Percentiles rank a stretch among this genome's conserved stretches.
Conservation (phyloP, 805 yeast genomes). For the Zygosaccharomyces siamensis region DNA sequence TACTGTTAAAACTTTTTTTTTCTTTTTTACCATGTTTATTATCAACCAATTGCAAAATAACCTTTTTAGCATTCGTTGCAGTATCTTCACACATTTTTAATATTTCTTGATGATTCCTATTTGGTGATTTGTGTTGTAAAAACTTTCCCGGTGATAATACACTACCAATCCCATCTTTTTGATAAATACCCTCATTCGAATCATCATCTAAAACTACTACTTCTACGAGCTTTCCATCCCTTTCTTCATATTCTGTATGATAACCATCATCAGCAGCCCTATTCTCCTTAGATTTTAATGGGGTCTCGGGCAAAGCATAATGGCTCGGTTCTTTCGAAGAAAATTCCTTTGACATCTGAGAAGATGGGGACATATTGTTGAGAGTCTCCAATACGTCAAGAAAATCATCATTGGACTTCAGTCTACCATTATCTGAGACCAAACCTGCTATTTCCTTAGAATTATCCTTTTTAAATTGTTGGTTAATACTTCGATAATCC, state of each 20-base stretch:
- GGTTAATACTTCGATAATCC: neutral
- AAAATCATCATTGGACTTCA: conserved; percentile 2
- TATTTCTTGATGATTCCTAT: conserved; percentile 11
- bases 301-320: neutral
- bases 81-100: conserved; percentile 29
- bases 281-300: neutral
- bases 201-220: conserved; percentile 27
- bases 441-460: neutral
- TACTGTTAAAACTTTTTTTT: neutral
- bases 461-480: neutral
- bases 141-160: neutral
- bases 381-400: conserved; percentile 3
- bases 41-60: conserved; percentile 22
- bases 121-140: neutral
- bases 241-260: conserved; percentile 14
- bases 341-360: neutral
- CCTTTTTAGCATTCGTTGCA: conserved; percentile 25
- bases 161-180: neutral
- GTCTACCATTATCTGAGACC: neutral
- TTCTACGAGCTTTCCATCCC: conserved; percentile 25
- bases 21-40: conserved; percentile 6
- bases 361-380: neutral
- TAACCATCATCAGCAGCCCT: neutral
- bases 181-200: neutral
- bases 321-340: neutral